Conservation (phyloP, 768 basidiomycete species). For the Cystobasidium onofrii region DNA sequence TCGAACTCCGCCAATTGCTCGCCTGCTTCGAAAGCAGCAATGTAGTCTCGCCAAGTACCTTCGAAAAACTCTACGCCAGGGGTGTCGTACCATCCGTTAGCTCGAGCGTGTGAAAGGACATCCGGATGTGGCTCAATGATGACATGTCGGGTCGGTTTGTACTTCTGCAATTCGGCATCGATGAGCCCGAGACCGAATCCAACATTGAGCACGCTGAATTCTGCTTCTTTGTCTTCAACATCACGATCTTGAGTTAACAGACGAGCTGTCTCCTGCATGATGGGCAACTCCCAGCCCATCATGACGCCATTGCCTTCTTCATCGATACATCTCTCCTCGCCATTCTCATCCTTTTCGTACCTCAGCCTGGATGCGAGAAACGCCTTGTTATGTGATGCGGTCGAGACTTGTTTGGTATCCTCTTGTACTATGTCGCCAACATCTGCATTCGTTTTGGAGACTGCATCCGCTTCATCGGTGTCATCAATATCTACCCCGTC, state of each 20-base stretch:
- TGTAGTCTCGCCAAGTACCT: constrained; percentile 85
- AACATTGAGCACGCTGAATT: constrained; percentile 68
- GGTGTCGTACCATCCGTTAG: constrained; percentile 66
- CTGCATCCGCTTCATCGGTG: neutral
- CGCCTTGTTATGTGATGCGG: constrained; percentile 43
- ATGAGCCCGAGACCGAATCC: constrained; percentile 87
- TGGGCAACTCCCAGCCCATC: constrained; percentile 94
- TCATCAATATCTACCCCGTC: neutral
- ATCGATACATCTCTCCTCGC: constrained; percentile 74
- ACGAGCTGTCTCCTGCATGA: constrained; percentile 76
- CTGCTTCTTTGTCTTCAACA: constrained; percentile 24
- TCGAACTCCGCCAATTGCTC: constrained; percentile 73
- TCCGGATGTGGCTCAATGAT: constrained; percentile 93
- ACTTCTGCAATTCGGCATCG: constrained; percentile 38
- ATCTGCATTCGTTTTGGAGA: constrained; percentile 49
- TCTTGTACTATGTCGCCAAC: constrained; percentile 54
- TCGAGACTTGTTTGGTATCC: constrained; percentile 56
- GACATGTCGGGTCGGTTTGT: constrained; percentile 53
- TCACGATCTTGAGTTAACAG: constrained; percentile 54
- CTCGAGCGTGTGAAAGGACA: constrained; percentile 72
- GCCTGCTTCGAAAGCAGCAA: constrained; percentile 52
- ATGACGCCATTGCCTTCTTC: constrained; percentile 85
- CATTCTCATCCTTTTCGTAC: constrained; percentile 61
- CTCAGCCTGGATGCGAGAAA: constrained; percentile 65
- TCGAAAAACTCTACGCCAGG: constrained; percentile 69